Percentiles rank a stretch among this genome's conserved stretches.
Evolutionary conservation across 257 asterid genomes (phyloP).

Genomic region (Jaltomata sinuosa): DNA sequence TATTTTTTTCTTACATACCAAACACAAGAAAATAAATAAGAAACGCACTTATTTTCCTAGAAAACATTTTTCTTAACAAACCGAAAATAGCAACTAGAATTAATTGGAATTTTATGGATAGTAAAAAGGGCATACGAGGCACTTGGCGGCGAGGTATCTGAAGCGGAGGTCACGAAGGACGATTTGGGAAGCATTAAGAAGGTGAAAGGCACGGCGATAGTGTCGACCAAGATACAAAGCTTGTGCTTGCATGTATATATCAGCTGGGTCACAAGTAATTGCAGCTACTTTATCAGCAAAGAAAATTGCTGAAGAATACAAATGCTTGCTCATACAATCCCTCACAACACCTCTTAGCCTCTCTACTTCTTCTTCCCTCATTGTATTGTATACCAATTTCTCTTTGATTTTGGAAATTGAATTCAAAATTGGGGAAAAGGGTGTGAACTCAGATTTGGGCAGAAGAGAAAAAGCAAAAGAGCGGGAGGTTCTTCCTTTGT

Average conservation of each 20-base stretch:
- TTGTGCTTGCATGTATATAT: slow-evolving; percentile 98
- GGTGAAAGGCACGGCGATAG: slow-evolving; percentile 94
- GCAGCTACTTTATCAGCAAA: slow-evolving; percentile 99
- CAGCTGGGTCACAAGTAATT: slow-evolving; percentile 90
- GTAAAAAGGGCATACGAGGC: slow-evolving; percentile 45
- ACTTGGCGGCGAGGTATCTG: slow-evolving; percentile 96
- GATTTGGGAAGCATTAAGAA: slow-evolving; percentile 88
- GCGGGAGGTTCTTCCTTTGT: background rate
- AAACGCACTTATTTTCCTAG: too few species aligned
- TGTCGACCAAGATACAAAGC: slow-evolving; percentile 93
- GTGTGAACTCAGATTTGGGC: background rate
- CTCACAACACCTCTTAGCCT: slow-evolving; percentile 85
- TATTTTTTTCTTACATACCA: too few species aligned
- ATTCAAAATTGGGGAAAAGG: background rate
- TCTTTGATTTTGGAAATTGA: background rate
- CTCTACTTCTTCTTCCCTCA: slow-evolving; percentile 92
- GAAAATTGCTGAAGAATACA: slow-evolving; percentile 94
- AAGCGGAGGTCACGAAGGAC: slow-evolving; percentile 98
- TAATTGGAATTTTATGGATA: background rate
- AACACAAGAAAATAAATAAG: too few species aligned
- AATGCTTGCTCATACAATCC: slow-evolving; percentile 94
- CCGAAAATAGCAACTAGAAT: background rate
- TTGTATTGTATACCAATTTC: background rate
- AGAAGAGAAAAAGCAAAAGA: background rate
- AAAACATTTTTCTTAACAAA: too few species aligned